Evolutionary conservation across 2,329 filamentous ascomycete species (phyloP), one percentile per base, ranked within the genome.

Genomic region (Alternaria longipes): DNA sequence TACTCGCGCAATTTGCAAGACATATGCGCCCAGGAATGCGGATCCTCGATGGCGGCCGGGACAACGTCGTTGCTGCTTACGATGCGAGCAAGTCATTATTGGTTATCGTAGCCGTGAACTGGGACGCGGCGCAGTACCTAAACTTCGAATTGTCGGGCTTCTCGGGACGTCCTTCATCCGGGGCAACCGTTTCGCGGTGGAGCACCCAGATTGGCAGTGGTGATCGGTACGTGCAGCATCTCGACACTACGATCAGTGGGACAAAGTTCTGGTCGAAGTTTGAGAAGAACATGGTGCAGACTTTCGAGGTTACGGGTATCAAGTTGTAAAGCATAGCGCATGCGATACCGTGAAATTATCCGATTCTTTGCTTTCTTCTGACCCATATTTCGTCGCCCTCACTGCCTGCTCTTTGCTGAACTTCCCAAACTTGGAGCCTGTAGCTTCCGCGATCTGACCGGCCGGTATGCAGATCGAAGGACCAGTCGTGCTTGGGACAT

Each of bases 401-500:
- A 52, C 38, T 28, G 12, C 46, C 51, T 20, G 40, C n/a, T 65
- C 24, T 66, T 9, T 88, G 54, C 61, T 91, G 82, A 0, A 89
- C 83, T 64, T 91, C 89, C 88, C 89, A 91, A 0, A 89, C 77
- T 22, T 83, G 83, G 9, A 91, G 79, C 60, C 80, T 84, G 70
- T 91, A 91, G 46, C 78, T 85, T 1, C 85, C 88, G 0, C 88
- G 84, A 72, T 91, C 90, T 1, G 83, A 83, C 67, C 81, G 81
- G 0, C 90, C 90, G 0, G 89, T 86, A 54, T 87, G 85, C 3
- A 91, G 68, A 71, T 92, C 90, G 74, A 91, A 92, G 0, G 88
- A 89, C 90, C 90, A 92, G 5, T 82, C 86, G 63, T 91, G 89
- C 64, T 90, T 90, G 0, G 89, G 88, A 73, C 90, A 92, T 0